Percentiles rank a stretch among this genome's conserved stretches.
Evolutionary conservation across 1,139 yeast genomes (phyloP).

Genomic region (Scheffersomyces illinoinensis): DNA sequence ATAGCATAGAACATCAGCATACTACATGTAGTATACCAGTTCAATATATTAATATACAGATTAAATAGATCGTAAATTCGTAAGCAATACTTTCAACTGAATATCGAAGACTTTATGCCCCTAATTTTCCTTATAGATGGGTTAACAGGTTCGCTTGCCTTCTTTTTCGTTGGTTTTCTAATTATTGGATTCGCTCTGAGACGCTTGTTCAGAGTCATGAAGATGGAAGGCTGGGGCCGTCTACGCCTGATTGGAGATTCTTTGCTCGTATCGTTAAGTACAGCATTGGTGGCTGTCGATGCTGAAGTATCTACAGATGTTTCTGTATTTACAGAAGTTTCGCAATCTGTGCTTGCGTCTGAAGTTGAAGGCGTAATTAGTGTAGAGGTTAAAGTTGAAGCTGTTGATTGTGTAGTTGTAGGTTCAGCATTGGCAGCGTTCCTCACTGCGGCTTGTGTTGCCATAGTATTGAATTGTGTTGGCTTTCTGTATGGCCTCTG

Average conservation of each 20-base stretch:
- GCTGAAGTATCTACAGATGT: background rate
- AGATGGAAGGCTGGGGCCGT: constrained; percentile 24
- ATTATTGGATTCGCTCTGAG: constrained; percentile 8
- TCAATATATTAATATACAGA: background rate
- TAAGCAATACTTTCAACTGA: constrained; percentile 16
- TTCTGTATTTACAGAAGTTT: background rate
- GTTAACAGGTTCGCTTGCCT: constrained; percentile 2
- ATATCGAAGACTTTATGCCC: constrained; percentile 33
- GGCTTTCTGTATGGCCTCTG: background rate
- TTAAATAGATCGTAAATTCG: background rate
- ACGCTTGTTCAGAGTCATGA: constrained; percentile 19
- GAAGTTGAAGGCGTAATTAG: background rate
- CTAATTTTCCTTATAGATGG: constrained; percentile 15
- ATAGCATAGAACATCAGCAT: background rate
- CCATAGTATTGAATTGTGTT: background rate
- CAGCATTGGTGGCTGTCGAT: constrained; percentile 1
- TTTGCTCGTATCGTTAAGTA: constrained; percentile 2
- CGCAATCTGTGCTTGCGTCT: background rate
- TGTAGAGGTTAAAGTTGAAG: background rate
- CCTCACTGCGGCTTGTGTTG: background rate
- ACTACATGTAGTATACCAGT: background rate
- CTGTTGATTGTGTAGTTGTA: background rate
- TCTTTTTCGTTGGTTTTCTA: constrained; percentile 7
- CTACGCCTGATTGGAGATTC: constrained; percentile 14
- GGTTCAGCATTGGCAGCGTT: background rate